These are phyloP conservation scores for Alternaria postmessia DNA, from an alignment of 2,329 filamentous ascomycete genomes.

Conservation along the genomic window DNA sequence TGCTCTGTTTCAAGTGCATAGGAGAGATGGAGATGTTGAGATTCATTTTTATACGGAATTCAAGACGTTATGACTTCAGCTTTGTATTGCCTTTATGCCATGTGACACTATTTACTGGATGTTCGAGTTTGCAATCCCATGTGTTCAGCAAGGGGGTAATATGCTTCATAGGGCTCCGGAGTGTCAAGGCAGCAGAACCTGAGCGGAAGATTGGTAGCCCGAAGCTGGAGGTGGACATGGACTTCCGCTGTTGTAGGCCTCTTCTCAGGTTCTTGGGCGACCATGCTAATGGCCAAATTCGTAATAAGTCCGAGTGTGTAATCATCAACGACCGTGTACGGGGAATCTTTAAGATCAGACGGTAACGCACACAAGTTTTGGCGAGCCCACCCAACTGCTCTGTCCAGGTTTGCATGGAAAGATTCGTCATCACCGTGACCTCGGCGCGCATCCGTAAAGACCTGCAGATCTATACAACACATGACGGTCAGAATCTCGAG, in stretches of 20 bases:
- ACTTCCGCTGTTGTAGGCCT: background rate
- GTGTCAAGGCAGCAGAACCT: too few relatives aligned
- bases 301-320: too few relatives aligned
- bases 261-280: background rate
- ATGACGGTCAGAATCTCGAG: slow-evolving; percentile 15
- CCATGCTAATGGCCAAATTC: too few relatives aligned
- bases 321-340: too few relatives aligned
- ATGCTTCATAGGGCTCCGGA: background rate
- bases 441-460: slow-evolving; percentile 13
- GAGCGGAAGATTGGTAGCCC: too few relatives aligned
- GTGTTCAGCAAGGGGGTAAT: too few relatives aligned
- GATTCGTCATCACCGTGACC: slow-evolving; percentile 12
- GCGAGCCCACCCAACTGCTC: background rate
- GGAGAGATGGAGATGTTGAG: slow-evolving; percentile 2
- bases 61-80: slow-evolving; percentile 44
- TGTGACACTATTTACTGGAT: background rate
- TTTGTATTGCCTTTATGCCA: background rate
- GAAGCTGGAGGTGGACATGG: too few relatives aligned
- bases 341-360: too few relatives aligned
- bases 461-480: background rate
- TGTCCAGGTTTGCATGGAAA: slow-evolving; percentile 12
- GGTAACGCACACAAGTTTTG: rapidly evolving
- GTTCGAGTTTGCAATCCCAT: too few relatives aligned
- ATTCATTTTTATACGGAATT: slow-evolving; percentile 34
- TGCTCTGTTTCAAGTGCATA: slow-evolving; percentile 1